Conservation (phyloP, 108 stramenopile species). For the Aureococcus anophagefferens region DNA sequence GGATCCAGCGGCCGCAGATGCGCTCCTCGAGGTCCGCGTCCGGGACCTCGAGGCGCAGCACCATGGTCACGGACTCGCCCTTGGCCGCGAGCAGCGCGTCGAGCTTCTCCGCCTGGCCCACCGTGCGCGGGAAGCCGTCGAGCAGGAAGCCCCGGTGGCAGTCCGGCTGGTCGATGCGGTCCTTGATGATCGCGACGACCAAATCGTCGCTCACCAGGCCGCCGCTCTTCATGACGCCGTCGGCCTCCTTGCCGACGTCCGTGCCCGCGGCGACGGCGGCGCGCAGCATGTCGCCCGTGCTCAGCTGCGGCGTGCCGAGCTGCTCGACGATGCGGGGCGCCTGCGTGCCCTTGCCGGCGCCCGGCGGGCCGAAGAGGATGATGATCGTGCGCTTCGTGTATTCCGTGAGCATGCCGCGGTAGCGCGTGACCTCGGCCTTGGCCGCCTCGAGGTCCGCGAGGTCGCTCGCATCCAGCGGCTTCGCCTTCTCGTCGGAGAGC, state of each 20-base stretch:
- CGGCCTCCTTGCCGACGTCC: conserved; percentile 71
- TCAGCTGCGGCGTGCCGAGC: conserved; percentile 70
- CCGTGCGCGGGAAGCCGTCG: conserved; percentile 90
- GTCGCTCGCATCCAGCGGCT: no score
- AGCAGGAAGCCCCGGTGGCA: conserved; percentile 43
- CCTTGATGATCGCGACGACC: conserved; percentile 64
- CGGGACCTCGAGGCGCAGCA: conserved; percentile 86
- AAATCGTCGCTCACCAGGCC: conserved; percentile 75
- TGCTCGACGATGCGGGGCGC: conserved; percentile 69
- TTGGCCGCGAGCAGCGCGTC: conserved; percentile 28
- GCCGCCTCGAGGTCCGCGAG: no score
- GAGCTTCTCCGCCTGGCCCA: conserved; percentile 79
- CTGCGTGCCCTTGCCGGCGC: conserved; percentile 96
- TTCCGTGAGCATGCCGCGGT: no score
- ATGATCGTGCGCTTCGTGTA: not conserved
- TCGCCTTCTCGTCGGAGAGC: no score
- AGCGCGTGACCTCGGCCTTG: no score
- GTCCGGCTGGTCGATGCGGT: conserved; percentile 42
- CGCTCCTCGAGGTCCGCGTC: conserved; percentile 81
- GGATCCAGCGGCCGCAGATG: conserved; percentile 90
- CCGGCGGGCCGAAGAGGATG: conserved; percentile 71
- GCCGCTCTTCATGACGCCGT: conserved; percentile 73
- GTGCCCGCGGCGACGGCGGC: conserved; percentile 71
- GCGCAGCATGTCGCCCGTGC: conserved; percentile 88
- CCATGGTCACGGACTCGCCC: conserved; percentile 67